phyloP scores from a whole-genome alignment of 1,284 basidiomycete genomes.

The Ganoderma meredithae region DNA sequence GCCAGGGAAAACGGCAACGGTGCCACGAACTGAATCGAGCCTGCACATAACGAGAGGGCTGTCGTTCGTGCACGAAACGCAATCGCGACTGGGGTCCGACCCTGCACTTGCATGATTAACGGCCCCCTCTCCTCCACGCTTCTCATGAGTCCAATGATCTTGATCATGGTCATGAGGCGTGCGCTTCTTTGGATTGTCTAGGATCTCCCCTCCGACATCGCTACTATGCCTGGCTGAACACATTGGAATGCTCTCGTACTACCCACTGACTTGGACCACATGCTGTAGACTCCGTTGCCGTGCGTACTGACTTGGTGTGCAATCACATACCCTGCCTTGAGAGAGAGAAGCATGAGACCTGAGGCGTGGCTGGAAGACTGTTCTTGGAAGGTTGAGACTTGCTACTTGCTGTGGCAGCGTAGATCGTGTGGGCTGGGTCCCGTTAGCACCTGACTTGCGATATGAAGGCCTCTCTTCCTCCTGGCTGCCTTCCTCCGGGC shows the following conservation, averaged over 20 bases:
- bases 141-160: background rate
- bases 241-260: constrained; percentile 10
- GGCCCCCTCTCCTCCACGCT: background rate
- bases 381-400: background rate
- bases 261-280: background rate
- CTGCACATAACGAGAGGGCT: background rate
- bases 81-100: too few relatives aligned
- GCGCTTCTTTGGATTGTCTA: background rate
- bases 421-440: background rate
- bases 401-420: background rate
- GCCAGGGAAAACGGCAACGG: constrained; percentile 11
- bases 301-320: constrained; percentile 1
- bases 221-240: background rate
- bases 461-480: background rate
- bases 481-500: background rate
- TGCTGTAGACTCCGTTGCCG: constrained; percentile 8
- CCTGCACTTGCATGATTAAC: too few relatives aligned
- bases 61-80: background rate
- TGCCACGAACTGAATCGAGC: background rate
- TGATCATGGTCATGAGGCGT: background rate
- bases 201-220: background rate
- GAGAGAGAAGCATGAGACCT: too few relatives aligned
- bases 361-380: background rate
- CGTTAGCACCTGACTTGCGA: background rate
- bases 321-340: background rate